Conservation (phyloP, 2,329 filamentous ascomycete species). For the Fusarium devonianum region DNA sequence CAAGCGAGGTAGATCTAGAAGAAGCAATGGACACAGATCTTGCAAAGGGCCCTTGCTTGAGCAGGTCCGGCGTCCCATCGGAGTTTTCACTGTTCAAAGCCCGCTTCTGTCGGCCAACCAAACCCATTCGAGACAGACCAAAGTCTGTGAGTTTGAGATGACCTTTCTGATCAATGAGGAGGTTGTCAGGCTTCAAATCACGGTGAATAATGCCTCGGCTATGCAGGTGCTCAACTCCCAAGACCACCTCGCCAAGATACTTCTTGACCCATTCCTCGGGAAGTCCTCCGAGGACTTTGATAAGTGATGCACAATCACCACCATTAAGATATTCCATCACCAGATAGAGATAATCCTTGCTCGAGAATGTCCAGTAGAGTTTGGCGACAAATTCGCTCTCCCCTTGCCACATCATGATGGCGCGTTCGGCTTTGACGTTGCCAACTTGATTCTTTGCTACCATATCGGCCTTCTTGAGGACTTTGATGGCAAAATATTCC, state of each 20-base stretch:
- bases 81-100: constrained; percentile 78
- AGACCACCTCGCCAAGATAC: constrained; percentile 92
- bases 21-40: constrained; percentile 85
- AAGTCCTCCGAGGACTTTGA: constrained; percentile 90
- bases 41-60: constrained; percentile 91
- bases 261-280: constrained; percentile 99
- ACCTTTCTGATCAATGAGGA: constrained; percentile 95
- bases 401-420: constrained; percentile 99
- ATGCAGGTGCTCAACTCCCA: constrained; percentile 97
- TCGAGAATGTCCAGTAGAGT: constrained; percentile 99
- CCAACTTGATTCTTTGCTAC: constrained; percentile 99
- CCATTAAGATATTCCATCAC: constrained; percentile 99
- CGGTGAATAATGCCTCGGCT: constrained; percentile 94
- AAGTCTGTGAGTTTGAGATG: constrained; percentile 98
- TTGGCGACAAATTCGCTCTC: constrained; percentile 99
- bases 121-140: constrained; percentile 93
- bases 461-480: constrained; percentile 99
- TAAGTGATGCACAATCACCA: constrained; percentile 93
- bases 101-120: constrained; percentile 95
- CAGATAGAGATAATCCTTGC: constrained; percentile 97
- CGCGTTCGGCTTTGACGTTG: constrained; percentile 97
- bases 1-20: constrained; percentile 91
- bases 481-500: constrained; percentile 98
- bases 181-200: constrained; percentile 95
- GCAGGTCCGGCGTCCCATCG: constrained; percentile 88